These are phyloP conservation scores for Fusarium sp. DNA, from an alignment of 2,329 filamentous ascomycete genomes.

Conservation along the genomic window DNA sequence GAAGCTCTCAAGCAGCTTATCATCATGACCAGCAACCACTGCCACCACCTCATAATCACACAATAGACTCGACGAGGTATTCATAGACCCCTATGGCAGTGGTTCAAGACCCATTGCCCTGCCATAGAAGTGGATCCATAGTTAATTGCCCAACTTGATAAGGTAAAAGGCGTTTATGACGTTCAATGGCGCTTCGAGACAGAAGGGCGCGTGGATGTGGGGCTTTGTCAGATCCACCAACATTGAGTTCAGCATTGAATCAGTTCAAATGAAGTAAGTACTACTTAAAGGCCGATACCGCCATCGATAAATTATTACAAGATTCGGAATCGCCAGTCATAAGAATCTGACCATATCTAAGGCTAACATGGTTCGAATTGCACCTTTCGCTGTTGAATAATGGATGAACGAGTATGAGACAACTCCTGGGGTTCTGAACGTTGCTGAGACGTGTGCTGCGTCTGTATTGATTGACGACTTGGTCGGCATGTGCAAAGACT, in stretches of 20 bases:
- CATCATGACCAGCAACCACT: background rate
- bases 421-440: conserved; percentile 68
- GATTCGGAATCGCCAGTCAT: background rate
- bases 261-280: background rate
- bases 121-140: background rate
- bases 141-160: background rate
- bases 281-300: background rate
- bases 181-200: background rate
- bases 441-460: conserved; percentile 81
- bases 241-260: background rate
- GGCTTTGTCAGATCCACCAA: background rate
- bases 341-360: background rate
- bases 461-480: conserved; percentile 78
- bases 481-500: conserved; percentile 64
- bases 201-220: background rate
- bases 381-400: conserved; percentile 74
- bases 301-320: background rate
- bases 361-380: conserved; percentile 62
- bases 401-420: conserved; percentile 71
- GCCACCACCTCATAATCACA: background rate
- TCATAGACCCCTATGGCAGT: background rate
- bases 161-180: background rate
- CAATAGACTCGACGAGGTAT: background rate
- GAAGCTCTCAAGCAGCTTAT: background rate
- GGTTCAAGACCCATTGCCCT: background rate